phyloP scores from a whole-genome alignment of 2,329 filamentous ascomycete species.

The Sarocladium oryzae region DNA sequence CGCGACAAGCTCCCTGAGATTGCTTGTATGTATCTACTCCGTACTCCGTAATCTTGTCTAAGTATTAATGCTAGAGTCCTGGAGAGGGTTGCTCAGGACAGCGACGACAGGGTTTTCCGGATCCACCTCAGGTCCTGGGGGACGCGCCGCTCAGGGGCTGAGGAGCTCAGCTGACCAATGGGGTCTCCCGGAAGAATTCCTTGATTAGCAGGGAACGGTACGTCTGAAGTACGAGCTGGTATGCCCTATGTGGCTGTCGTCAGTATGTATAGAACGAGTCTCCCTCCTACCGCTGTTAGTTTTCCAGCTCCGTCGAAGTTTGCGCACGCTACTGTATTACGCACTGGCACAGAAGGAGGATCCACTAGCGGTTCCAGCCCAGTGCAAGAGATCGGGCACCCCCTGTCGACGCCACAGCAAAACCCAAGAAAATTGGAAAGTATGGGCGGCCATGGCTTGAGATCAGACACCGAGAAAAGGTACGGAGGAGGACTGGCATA shows the following conservation, averaged over 20 bases:
- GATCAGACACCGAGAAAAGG: no score
- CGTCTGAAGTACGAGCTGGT: neutral
- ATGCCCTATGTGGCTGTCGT: neutral
- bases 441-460: no score
- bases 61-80: no score
- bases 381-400: neutral
- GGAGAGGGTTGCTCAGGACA: no score
- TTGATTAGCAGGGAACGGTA: neutral
- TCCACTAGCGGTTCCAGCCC: neutral
- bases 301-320: neutral
- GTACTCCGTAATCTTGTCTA: no score
- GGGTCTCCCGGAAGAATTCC: constrained; percentile 1
- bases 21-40: no score
- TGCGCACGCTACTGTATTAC: no score
- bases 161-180: neutral
- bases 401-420: no score
- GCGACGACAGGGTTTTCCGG: no score
- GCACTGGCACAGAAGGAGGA: neutral
- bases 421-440: no score
- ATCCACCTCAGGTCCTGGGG: neutral
- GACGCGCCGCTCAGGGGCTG: constrained; percentile 10
- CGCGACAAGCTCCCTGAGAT: no score
- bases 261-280: neutral
- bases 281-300: neutral
- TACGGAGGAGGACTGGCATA: no score